These are phyloP conservation scores for Nicotiana sylvestris DNA, from an alignment of 257 asterid genomes.

Conservation along the genomic window DNA sequence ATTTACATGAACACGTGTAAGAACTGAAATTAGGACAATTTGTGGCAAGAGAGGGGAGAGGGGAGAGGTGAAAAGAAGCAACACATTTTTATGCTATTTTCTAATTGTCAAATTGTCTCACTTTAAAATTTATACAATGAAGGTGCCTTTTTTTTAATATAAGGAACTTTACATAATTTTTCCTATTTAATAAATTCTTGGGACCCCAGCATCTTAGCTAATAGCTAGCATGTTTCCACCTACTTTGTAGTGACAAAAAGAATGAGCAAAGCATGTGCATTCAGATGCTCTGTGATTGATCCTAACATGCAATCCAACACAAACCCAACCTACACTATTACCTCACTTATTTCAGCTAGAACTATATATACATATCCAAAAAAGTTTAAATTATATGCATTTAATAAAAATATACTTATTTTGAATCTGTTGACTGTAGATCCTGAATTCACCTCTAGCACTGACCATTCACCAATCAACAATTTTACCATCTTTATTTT, in stretches of 20 bases:
- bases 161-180: neutral
- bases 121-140: neutral
- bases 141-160: neutral
- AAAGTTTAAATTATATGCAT: neutral
- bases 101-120: neutral
- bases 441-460: neutral
- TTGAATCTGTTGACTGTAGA: neutral
- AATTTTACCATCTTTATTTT: neutral
- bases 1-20: too few species aligned
- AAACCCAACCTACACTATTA: neutral
- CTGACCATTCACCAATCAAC: neutral
- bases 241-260: neutral
- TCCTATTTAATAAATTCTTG: neutral
- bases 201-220: neutral
- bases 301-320: slow-evolving; percentile 5
- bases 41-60: neutral
- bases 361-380: neutral
- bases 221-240: neutral
- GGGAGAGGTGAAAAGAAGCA: neutral
- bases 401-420: neutral
- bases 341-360: neutral
- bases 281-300: neutral
- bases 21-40: neutral
- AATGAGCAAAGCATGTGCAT: slow-evolving; percentile 10
- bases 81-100: neutral